phyloP scores from a whole-genome alignment of 108 stramenopile species.

The Fragilaria crotonensis region DNA sequence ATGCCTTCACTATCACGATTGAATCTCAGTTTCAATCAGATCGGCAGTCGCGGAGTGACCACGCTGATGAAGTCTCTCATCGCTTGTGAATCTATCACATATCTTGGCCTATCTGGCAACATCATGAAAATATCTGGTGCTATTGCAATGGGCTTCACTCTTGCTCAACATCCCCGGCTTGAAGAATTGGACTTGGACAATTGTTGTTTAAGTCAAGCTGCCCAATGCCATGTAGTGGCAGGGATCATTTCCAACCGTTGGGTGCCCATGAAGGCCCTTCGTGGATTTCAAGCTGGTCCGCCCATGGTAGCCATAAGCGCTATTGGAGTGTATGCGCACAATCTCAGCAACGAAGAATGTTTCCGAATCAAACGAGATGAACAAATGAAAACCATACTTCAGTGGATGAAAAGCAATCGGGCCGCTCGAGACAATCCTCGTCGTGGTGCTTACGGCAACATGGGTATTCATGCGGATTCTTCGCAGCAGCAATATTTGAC shows the following conservation, averaged over 20 bases:
- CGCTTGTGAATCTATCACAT: constrained; percentile 75
- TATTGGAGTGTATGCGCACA: constrained; percentile 51
- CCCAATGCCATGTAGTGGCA: constrained; percentile 82
- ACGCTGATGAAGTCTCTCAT: constrained; percentile 79
- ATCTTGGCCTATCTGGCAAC: constrained; percentile 76
- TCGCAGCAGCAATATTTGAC: constrained; percentile 39
- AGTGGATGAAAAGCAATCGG: constrained; percentile 79
- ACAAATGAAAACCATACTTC: constrained; percentile 78
- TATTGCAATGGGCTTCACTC: constrained; percentile 73
- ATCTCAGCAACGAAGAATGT: constrained; percentile 78
- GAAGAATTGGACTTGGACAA: constrained; percentile 75
- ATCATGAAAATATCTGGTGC: constrained; percentile 78
- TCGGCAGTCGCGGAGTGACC: constrained; percentile 73
- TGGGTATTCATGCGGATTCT: constrained; percentile 4
- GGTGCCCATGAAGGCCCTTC: constrained; percentile 81
- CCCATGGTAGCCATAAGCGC: constrained; percentile 85
- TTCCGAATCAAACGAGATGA: constrained; percentile 73
- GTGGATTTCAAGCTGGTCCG: constrained; percentile 74
- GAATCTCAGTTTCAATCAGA: constrained; percentile 80
- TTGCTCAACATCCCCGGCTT: constrained; percentile 78
- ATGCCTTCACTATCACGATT: constrained; percentile 60
- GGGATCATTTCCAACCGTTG: constrained; percentile 84
- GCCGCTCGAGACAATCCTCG: constrained; percentile 24
- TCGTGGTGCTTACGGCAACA: constrained; percentile 1
- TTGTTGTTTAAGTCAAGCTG: constrained; percentile 82